Conservation (phyloP, 441 rosid species). For the Eutrema salsugineum region DNA sequence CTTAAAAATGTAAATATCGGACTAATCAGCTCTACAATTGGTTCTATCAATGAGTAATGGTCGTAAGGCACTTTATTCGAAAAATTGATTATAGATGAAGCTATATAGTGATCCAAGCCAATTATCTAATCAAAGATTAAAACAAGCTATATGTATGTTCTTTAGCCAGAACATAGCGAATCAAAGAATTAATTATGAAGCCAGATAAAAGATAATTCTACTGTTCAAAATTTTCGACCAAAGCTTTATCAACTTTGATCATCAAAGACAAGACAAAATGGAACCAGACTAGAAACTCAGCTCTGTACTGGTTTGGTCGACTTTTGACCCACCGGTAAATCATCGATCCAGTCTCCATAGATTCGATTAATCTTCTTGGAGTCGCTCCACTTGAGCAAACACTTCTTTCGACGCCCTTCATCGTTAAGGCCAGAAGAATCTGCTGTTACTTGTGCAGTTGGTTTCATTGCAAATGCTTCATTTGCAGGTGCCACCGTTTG, state of each 20-base stretch:
- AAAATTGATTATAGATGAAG: not conserved
- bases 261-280: constrained; percentile 8
- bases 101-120: constrained; percentile 4
- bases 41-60: not conserved
- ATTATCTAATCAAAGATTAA: constrained; percentile 3
- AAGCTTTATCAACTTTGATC: constrained; percentile 26
- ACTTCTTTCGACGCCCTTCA: constrained; percentile 54
- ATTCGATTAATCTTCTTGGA: constrained; percentile 80
- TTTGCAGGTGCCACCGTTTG: constrained; percentile 31
- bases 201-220: constrained; percentile 7
- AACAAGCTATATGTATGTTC: not conserved
- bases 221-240: constrained; percentile 27
- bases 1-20: not conserved
- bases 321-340: constrained; percentile 60
- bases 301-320: constrained; percentile 56
- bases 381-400: constrained; percentile 75
- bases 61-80: not conserved
- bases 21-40: not conserved
- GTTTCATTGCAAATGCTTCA: constrained; percentile 41
- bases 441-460: constrained; percentile 15
- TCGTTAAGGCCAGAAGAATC: constrained; percentile 42
- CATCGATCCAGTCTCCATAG: constrained; percentile 95
- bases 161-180: constrained; percentile 6
- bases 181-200: constrained; percentile 28
- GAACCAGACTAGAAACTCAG: constrained; percentile 32